Evolutionary conservation across 305 asterid genomes (phyloP).

Genomic region (Caryopteris hybrid): DNA sequence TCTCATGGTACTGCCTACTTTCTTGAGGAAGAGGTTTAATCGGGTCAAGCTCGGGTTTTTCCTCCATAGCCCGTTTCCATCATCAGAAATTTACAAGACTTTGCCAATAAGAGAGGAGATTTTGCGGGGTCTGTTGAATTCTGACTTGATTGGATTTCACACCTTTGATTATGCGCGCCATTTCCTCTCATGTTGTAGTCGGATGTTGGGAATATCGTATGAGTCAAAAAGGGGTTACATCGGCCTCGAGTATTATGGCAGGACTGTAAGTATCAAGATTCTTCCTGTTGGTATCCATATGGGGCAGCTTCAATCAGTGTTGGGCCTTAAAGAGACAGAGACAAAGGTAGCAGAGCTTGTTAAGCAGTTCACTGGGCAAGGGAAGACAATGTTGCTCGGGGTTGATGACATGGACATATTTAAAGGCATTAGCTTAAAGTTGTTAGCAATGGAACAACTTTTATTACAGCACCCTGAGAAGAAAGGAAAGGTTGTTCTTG

Average conservation of each 20-base stretch:
- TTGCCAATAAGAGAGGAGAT: conserved; percentile 79
- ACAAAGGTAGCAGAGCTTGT: conserved; percentile 60
- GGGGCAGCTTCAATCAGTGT: conserved; percentile 76
- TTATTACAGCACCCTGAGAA: conserved; percentile 71
- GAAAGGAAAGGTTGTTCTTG: conserved; percentile 77
- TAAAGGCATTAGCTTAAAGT: conserved; percentile 77
- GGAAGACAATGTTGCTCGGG: conserved; percentile 68
- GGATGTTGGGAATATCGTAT: conserved; percentile 77
- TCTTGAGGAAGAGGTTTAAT: conserved; percentile 84
- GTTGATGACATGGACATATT: conserved; percentile 93
- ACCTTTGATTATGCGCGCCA: conserved; percentile 85
- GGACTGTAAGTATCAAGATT: conserved; percentile 83
- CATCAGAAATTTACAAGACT: conserved; percentile 79
- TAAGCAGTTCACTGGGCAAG: conserved; percentile 47
- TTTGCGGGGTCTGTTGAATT: conserved; percentile 60
- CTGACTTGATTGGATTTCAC: conserved; percentile 83
- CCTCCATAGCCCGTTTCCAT: conserved; percentile 84
- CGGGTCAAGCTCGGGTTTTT: conserved; percentile 85
- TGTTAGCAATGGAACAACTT: conserved; percentile 83
- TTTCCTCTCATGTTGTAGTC: conserved; percentile 82
- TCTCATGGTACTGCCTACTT: conserved; percentile 81
- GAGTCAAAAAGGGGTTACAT: conserved; percentile 92
- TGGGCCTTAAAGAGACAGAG: conserved; percentile 59
- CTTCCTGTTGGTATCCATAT: conserved; percentile 89
- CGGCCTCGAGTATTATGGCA: conserved; percentile 80